Evolutionary conservation across 192 early-diverging fungal genomes (phyloP).

Genomic region (Entomortierella chlamydospora): DNA sequence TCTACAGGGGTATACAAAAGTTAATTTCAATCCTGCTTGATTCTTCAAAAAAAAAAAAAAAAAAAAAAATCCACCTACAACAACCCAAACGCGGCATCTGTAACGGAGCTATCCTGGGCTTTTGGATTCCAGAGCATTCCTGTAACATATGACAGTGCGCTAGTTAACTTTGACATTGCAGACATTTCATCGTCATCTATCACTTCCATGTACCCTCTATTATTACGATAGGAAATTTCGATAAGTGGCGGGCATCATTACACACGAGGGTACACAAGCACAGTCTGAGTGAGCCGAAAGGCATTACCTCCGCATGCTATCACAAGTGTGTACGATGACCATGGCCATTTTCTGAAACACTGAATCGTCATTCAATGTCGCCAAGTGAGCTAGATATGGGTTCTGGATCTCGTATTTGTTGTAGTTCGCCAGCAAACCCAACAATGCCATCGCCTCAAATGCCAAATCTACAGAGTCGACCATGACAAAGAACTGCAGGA

Average conservation of each 20-base stretch:
- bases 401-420: slow-evolving; percentile 68
- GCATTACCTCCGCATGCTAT: slow-evolving; percentile 42
- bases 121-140: slow-evolving; percentile 55
- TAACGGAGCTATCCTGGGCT: slow-evolving; percentile 37
- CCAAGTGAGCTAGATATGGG: slow-evolving; percentile 55
- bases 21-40: background rate
- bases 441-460: slow-evolving; percentile 56
- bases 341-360: slow-evolving; percentile 47
- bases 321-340: slow-evolving; percentile 20
- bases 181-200: slow-evolving; percentile 62
- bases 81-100: slow-evolving; percentile 49
- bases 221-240: background rate
- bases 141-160: slow-evolving; percentile 57
- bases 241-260: too few species aligned
- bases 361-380: slow-evolving; percentile 38
- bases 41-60: background rate
- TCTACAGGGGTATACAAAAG: slow-evolving; percentile 20
- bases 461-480: slow-evolving; percentile 47
- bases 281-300: background rate
- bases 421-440: slow-evolving; percentile 66
- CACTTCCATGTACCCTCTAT: slow-evolving; percentile 54
- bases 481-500: slow-evolving; percentile 51
- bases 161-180: slow-evolving; percentile 48
- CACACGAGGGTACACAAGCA: too few species aligned
- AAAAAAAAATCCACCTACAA: slow-evolving; percentile 33